Base-by-base conservation (phyloP, 495 filamentous ascomycete genomes). In the Lasiosphaeris hirsuta region DNA sequence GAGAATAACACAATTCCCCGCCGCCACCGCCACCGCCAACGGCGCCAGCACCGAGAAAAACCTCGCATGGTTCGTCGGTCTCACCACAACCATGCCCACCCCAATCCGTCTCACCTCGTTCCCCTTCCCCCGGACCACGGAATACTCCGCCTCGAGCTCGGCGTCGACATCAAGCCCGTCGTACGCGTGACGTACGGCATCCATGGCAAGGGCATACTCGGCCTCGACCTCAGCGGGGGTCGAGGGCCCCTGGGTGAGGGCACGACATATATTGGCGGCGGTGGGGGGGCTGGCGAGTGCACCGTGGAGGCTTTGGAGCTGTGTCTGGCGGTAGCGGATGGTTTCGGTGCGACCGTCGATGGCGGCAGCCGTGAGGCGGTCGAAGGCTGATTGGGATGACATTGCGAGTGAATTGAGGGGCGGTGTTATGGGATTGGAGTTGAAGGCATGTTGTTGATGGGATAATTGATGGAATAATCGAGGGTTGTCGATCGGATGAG, bases 1-100 rank as follows among this genome's bases (percentile, higher is more conserved):
- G 11, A 83, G 36, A 45, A 82, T 63, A 8, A 82, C 69, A 59
- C 79, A 81, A 56, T 81, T 82, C 0, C 81, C 81, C 4, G 75
- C 78, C 0, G 75, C 72, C 30, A 84, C 54, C 3, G 80, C 80
- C 0, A 80, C 76, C 34, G 72, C 69, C 52, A 82, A 15, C 7
- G 81, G 73, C 1, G 64, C 65, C 23, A 84, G 63, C 1, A 79
- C 57, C 0, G 75, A 79, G 46, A 70, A 83, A 54, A 84, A 78
- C 50, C 75, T 56, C 0, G 78, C 78, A 64, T 83, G 76, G 19
- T 58, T 62, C 1, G 67, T 63, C 0, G 79, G 80, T 7, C 75
- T 69, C 42, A 84, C 79, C 39, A 82, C 78, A 10, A 82, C 79
- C 38, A 84, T 72, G 0, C 81, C 81, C 0, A 63, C 57, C 1